Base-by-base conservation (phyloP, 129 eudicot species). In the Rutidosis leptorrhynchoides region DNA sequence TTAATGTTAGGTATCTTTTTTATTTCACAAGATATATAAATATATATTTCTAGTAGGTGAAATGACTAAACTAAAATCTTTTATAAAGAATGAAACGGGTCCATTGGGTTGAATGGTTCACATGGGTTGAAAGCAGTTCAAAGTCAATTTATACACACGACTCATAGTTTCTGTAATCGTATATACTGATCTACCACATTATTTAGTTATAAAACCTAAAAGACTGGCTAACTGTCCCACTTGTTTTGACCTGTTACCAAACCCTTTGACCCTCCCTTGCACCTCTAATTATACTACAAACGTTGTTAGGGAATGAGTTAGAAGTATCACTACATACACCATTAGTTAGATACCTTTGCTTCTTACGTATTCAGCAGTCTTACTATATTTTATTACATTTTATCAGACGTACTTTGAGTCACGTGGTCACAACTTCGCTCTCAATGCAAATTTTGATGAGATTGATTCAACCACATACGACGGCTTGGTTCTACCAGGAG, bases 341-440 rank as follows among this genome's bases (percentile, higher is more conserved):
- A 10, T 37, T 37, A 10, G 10, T 40, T 21, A 23, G 9, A 68
- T 54, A 35, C 2, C 22, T 55, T 6, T 54, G 53, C 28, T 5
- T 8, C 43, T 68, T 68, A 9, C 15, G 35, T 56, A 23, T 27
- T 48, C 45, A 2, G 16, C 24, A 30, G 3, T 23, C 48, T 76
- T 35, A 69, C 55, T 37, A 67, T 17, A 6, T 12, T 58, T 69
- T 52, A n/a, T 27, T 16, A 40, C 32, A 42, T 65, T 67, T 43
- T 58, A 75, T 58, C 96, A 92, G 98, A 88, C 95, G 14, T 92
- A 88, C 64, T 73, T 85, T 0, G 98, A 92, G 80, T 54, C 58
- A 0, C 75, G 95, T 55, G 98, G 98, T 51, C 96, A 92, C 78
- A 92, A 92, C 82, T 92, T 92, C 73, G 57, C 84, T 64, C 87